A percentile compares a stretch with the other conserved stretches of the same genome.
These are phyloP conservation scores for Arbutus unedo DNA, from an alignment of 148 eudicot species.

Conservation along the genomic window DNA sequence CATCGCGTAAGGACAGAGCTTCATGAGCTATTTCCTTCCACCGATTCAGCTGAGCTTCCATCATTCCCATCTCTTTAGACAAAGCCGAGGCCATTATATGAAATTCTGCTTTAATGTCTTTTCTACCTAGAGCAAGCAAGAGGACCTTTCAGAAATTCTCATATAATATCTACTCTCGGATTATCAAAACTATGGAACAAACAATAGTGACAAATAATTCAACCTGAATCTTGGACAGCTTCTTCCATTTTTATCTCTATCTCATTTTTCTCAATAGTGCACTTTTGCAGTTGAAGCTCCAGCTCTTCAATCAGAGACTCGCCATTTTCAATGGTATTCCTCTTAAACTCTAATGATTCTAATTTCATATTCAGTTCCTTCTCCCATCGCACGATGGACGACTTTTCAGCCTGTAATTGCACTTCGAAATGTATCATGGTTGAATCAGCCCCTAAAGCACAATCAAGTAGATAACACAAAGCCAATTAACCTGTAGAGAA, in stretches of 20 bases:
- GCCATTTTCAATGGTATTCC: constrained; percentile 39
- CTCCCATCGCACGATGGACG: constrained; percentile 67
- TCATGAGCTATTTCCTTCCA: constrained; percentile 86
- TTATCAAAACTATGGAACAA: constrained; percentile 4
- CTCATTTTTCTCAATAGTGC: constrained; percentile 64
- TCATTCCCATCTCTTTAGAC: constrained; percentile 85
- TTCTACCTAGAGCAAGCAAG: constrained; percentile 50
- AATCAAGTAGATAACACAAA: constrained; percentile 14
- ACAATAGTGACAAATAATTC: constrained; percentile 6
- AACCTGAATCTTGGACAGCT: constrained; percentile 91
- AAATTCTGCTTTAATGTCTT: constrained; percentile 85
- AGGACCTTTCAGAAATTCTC: constrained; percentile 10
- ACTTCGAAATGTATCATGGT: constrained; percentile 24
- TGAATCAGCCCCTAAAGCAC: constrained; percentile 11
- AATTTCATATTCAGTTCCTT: constrained; percentile 60
- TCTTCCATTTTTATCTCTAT: constrained; percentile 89
- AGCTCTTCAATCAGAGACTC: constrained; percentile 71
- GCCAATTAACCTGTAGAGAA: constrained; percentile 66
- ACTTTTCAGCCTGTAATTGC: constrained; percentile 69
- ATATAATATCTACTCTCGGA: neutral
- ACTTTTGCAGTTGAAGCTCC: constrained; percentile 55
- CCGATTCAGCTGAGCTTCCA: constrained; percentile 80
- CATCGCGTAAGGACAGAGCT: constrained; percentile 64
- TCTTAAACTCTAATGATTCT: constrained; percentile 52
- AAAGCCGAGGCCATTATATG: constrained; percentile 81